Percentiles rank a stretch among this genome's conserved stretches.
Evolutionary conservation across 2,329 filamentous ascomycete genomes (phyloP).

Genomic region (Diplodia seriata): DNA sequence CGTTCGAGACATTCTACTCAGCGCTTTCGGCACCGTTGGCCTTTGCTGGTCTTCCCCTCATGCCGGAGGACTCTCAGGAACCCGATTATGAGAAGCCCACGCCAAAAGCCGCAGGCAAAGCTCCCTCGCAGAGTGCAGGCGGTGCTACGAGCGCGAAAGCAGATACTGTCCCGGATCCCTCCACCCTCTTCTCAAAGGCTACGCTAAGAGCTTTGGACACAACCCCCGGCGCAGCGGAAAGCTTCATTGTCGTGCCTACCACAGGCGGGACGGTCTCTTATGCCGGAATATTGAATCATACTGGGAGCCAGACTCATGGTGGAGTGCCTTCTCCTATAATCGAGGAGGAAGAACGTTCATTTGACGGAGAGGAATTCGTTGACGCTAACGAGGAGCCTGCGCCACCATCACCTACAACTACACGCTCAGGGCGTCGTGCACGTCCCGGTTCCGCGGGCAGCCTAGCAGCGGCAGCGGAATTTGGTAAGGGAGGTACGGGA

Average conservation of each 20-base stretch:
- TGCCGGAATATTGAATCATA: slow-evolving; percentile 74
- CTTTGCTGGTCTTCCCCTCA: slow-evolving; percentile 86
- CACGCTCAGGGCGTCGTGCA: slow-evolving; percentile 46
- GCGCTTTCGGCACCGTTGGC: slow-evolving; percentile 88
- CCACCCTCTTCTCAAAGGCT: slow-evolving; percentile 82
- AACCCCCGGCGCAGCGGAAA: slow-evolving; percentile 55
- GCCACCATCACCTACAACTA: slow-evolving; percentile 54
- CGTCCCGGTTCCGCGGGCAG: slow-evolving; percentile 34
- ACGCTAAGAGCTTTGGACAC: slow-evolving; percentile 78
- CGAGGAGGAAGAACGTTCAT: slow-evolving; percentile 55
- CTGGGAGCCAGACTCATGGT: slow-evolving; percentile 45
- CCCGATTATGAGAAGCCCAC: slow-evolving; percentile 32
- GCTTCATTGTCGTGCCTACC: slow-evolving; percentile 91
- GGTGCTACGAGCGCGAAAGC: slow-evolving; percentile 60
- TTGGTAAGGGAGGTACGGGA: slow-evolving; percentile 33
- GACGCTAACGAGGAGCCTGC: slow-evolving; percentile 75
- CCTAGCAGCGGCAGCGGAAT: slow-evolving; percentile 38
- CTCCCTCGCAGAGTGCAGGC: slow-evolving; percentile 47
- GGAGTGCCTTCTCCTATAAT: slow-evolving; percentile 49
- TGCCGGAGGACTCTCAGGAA: slow-evolving; percentile 38
- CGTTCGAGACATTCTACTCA: slow-evolving; percentile 87
- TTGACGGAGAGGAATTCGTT: slow-evolving; percentile 75
- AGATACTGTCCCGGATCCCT: slow-evolving; percentile 69
- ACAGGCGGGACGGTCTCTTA: slow-evolving; percentile 93
- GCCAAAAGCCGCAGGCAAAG: slow-evolving; percentile 42